These are phyloP conservation scores for Paracamarosporium sp. DNA, from an alignment of 2,329 filamentous ascomycete genomes.

Conservation along the genomic window DNA sequence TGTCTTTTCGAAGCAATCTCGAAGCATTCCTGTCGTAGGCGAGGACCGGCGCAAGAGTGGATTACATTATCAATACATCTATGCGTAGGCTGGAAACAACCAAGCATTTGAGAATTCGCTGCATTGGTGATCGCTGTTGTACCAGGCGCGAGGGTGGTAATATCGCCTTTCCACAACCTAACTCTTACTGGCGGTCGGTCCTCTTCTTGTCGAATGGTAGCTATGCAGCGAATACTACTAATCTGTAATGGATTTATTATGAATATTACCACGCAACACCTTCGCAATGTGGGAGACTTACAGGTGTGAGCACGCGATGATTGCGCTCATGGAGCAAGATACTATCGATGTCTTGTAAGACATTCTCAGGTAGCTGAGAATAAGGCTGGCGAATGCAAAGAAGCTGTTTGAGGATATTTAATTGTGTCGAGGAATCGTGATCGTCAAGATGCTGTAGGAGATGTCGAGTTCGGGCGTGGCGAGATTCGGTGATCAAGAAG, in stretches of 20 bases:
- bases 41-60: constrained; percentile 39
- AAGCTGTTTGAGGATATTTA: constrained; percentile 27
- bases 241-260: not conserved
- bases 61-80: constrained; percentile 48
- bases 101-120: constrained; percentile 43
- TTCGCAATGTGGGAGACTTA: constrained; percentile 10
- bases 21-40: constrained; percentile 38
- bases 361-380: constrained; percentile 17
- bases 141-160: constrained; percentile 35
- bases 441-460: constrained; percentile 17
- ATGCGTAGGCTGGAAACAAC: constrained; percentile 44
- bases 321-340: constrained; percentile 18
- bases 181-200: constrained; percentile 15
- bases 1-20: constrained; percentile 27
- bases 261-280: not conserved
- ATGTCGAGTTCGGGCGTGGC: constrained; percentile 14
- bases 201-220: not conserved
- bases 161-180: constrained; percentile 43
- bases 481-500: constrained; percentile 19
- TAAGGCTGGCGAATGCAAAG: constrained; percentile 33
- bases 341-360: constrained; percentile 25
- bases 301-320: constrained; percentile 19
- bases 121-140: constrained; percentile 47
- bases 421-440: constrained; percentile 19
- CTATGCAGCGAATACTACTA: not conserved